phyloP scores from a whole-genome alignment of 106 monocot species.

The Narthecium ossifragum region DNA sequence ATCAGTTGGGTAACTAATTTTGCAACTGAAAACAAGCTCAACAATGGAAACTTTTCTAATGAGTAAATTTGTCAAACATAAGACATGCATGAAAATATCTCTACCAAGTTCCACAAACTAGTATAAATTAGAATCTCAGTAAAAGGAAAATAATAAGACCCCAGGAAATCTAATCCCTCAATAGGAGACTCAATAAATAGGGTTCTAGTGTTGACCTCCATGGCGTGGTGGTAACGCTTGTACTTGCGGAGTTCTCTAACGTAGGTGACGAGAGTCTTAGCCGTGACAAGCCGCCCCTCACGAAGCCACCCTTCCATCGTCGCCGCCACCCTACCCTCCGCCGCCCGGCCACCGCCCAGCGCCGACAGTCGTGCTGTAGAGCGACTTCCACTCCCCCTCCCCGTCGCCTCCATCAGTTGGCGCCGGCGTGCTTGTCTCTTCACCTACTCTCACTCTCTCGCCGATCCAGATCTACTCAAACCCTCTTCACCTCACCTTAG shows the following conservation, averaged over 20 bases:
- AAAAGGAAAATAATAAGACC: neutral
- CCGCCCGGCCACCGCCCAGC: slow-evolving; percentile 19
- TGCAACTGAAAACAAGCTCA: too few relatives aligned
- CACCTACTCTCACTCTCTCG: too few relatives aligned
- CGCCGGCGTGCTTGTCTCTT: slow-evolving; percentile 16
- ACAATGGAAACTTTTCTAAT: neutral
- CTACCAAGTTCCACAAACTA: neutral
- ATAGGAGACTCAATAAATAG: neutral
- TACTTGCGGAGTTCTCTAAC: slow-evolving; percentile 46
- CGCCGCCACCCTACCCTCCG: slow-evolving; percentile 36
- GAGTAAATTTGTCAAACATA: neutral
- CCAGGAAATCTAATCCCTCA: neutral
- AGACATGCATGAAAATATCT: neutral
- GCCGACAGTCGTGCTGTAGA: slow-evolving; percentile 43
- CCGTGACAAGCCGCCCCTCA: slow-evolving; percentile 31
- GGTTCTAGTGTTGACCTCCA: slow-evolving; percentile 21
- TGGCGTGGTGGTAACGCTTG: slow-evolving; percentile 22
- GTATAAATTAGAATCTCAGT: neutral
- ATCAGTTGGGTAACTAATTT: too few relatives aligned
- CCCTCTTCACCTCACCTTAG: too few relatives aligned
- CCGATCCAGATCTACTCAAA: too few relatives aligned
- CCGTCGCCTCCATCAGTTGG: neutral
- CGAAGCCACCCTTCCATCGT: slow-evolving; percentile 40
- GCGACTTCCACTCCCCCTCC: slow-evolving; percentile 12
- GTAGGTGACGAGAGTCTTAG: slow-evolving; percentile 18